phyloP scores from a whole-genome alignment of 768 basidiomycete genomes.

The Lentinula aciculospora region DNA sequence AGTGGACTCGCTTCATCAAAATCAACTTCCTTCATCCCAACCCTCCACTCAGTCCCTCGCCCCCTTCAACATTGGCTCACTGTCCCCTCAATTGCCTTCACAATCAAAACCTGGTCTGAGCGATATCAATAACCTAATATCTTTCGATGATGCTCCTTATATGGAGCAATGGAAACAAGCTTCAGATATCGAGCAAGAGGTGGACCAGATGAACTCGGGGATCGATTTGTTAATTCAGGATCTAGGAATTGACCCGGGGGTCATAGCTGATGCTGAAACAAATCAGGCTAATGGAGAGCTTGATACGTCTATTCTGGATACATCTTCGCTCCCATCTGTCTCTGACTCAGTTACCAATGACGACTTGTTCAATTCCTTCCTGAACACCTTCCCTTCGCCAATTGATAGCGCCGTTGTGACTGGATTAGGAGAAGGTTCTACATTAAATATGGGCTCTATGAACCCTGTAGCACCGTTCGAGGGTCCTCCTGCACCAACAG shows the following conservation, averaged over 20 bases:
- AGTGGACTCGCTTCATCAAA: slow-evolving; percentile 17
- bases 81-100: slow-evolving; percentile 16
- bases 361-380: slow-evolving; percentile 22
- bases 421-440: background rate
- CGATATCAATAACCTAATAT: slow-evolving; percentile 23
- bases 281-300: slow-evolving; percentile 3
- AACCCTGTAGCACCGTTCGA: background rate
- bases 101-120: slow-evolving; percentile 16
- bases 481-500: background rate
- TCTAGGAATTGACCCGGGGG: slow-evolving; percentile 55
- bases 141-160: slow-evolving; percentile 26
- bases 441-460: background rate
- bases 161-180: slow-evolving; percentile 58
- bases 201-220: slow-evolving; percentile 60
- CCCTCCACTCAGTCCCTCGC: background rate
- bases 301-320: background rate
- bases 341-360: background rate
- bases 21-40: slow-evolving; percentile 22
- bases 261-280: slow-evolving; percentile 17
- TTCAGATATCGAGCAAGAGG: slow-evolving; percentile 64
- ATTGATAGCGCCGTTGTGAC: background rate
- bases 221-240: slow-evolving; percentile 70
- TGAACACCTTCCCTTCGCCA: slow-evolving; percentile 12
- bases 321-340: background rate
- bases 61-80: slow-evolving; percentile 16